A percentile compares a stretch with the other conserved stretches of the same genome.
Conservation (phyloP, 1,284 basidiomycete genomes). For the Sporisorium sorghi region DNA sequence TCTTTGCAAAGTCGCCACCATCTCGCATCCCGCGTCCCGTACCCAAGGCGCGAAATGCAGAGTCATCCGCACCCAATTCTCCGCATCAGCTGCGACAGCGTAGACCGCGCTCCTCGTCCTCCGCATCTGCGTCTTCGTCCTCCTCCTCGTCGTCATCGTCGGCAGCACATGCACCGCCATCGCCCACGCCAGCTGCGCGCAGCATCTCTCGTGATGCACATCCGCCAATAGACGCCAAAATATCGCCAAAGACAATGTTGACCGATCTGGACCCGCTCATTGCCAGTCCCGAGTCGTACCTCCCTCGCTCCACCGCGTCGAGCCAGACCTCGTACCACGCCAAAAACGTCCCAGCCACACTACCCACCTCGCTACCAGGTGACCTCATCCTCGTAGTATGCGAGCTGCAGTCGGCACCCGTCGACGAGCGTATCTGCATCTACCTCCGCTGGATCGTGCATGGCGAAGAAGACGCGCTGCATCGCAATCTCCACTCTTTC, state of each 20-base stretch:
- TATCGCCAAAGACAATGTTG: slow-evolving; percentile 14
- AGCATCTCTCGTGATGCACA: neutral
- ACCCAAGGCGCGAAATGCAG: slow-evolving; percentile 3
- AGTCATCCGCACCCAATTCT: neutral
- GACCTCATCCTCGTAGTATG: slow-evolving; percentile 49
- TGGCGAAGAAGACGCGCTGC: slow-evolving; percentile 26
- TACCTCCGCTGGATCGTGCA: slow-evolving; percentile 50
- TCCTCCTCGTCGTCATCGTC: slow-evolving; percentile 4
- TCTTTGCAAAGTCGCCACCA: slow-evolving; percentile 4
- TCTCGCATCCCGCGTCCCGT: slow-evolving; percentile 27
- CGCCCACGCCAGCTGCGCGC: slow-evolving; percentile 15
- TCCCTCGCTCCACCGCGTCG: neutral
- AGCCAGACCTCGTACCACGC: neutral
- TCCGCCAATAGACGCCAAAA: neutral
- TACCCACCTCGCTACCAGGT: slow-evolving; percentile 25
- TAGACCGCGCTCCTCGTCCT: slow-evolving; percentile 8
- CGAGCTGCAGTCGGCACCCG: slow-evolving; percentile 41
- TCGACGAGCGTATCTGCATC: slow-evolving; percentile 45
- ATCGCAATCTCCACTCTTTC: slow-evolving; percentile 7
- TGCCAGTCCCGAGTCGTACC: slow-evolving; percentile 28
- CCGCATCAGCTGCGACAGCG: neutral
- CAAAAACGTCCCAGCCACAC: neutral
- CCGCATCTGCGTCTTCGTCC: slow-evolving; percentile 8
- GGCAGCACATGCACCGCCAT: neutral
- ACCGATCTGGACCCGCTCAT: slow-evolving; percentile 28